phyloP scores from a whole-genome alignment of 768 basidiomycete species.

The Brasilioporus rufonigricans region DNA sequence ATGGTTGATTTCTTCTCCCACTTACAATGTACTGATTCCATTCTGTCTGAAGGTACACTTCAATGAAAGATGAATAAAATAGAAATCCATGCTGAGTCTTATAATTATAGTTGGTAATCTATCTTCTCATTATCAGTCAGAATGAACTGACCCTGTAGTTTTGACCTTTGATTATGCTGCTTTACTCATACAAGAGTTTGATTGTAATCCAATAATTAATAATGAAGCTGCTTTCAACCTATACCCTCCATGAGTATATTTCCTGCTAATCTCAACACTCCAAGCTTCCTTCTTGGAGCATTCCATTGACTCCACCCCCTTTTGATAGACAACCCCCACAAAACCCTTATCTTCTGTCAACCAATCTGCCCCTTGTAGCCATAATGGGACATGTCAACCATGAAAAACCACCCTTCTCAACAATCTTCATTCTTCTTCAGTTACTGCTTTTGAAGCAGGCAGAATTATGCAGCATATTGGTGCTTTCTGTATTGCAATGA shows the following conservation, averaged over 20 bases:
- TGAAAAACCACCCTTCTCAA: constrained; percentile 92
- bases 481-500: constrained; percentile 90
- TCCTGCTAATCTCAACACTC: constrained; percentile 7
- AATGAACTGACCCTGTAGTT: constrained; percentile 45
- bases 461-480: constrained; percentile 99
- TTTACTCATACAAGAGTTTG: constrained; percentile 86
- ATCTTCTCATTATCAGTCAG: background rate
- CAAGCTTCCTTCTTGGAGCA: background rate
- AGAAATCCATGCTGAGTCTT: constrained; percentile 68
- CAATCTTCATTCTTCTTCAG: constrained; percentile 84
- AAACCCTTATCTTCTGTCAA: constrained; percentile 53
- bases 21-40: background rate
- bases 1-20: constrained; percentile 16
- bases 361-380: constrained; percentile 84
- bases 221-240: constrained; percentile 95
- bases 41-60: constrained; percentile 47
- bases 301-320: constrained; percentile 10
- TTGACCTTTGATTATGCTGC: constrained; percentile 91
- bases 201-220: constrained; percentile 81
- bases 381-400: constrained; percentile 99
- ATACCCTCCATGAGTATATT: constrained; percentile 67
- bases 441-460: constrained; percentile 95
- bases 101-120: constrained; percentile 59
- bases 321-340: constrained; percentile 49
- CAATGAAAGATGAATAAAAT: constrained; percentile 65